A percentile compares a stretch with the other conserved stretches of the same genome.
Evolutionary conservation across 2,329 filamentous ascomycete genomes (phyloP).

Genomic region (Cladorrhinum sp.): DNA sequence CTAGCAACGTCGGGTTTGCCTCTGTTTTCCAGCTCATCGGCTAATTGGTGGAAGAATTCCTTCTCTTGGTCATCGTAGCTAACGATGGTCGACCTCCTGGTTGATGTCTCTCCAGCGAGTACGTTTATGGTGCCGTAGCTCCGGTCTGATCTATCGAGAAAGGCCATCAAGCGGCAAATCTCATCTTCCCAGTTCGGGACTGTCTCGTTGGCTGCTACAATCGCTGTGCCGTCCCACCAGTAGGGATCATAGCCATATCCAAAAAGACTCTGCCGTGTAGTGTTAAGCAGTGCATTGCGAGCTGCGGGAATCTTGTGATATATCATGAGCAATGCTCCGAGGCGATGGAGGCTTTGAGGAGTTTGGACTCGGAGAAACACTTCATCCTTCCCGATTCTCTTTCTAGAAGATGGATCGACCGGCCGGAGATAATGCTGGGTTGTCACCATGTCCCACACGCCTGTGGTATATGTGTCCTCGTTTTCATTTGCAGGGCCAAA

Average conservation of each 20-base stretch:
- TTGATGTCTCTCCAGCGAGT: constrained; percentile 35
- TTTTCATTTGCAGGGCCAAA: constrained; percentile 60
- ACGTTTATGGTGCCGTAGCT: constrained; percentile 56
- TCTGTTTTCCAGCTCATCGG: constrained; percentile 15
- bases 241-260: constrained; percentile 55
- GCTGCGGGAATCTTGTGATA: constrained; percentile 58
- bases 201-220: constrained; percentile 40
- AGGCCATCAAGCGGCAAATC: constrained; percentile 60
- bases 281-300: constrained; percentile 52
- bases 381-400: constrained; percentile 43
- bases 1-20: neutral
- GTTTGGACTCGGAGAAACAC: constrained; percentile 45
- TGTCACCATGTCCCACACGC: constrained; percentile 57
- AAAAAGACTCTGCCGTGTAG: constrained; percentile 31
- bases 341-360: constrained; percentile 37
- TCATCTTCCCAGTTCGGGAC: constrained; percentile 47
- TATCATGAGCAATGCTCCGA: constrained; percentile 57
- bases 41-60: constrained; percentile 45
- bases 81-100: constrained; percentile 29
- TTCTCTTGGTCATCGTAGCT: constrained; percentile 38
- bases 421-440: neutral
- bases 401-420: constrained; percentile 42
- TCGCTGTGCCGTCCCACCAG: constrained; percentile 61
- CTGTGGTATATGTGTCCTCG: constrained; percentile 47
- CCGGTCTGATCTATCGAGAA: constrained; percentile 59